Evolutionary conservation across 768 basidiomycete genomes (phyloP), one percentile per base, ranked within the genome.

Genomic region (Suillus sp.): DNA sequence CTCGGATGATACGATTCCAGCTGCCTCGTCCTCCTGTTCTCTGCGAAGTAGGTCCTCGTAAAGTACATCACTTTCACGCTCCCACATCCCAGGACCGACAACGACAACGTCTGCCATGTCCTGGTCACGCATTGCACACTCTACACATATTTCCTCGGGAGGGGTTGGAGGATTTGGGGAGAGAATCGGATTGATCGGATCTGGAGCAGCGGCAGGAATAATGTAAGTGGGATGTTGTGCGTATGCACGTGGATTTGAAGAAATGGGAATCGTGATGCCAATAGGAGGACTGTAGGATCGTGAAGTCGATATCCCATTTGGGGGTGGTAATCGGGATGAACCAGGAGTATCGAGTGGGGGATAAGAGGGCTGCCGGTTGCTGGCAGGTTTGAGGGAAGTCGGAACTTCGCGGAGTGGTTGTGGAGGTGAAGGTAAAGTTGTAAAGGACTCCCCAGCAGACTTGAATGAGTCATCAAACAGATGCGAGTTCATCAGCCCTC

Each of bases 101-200:
- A 97, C 97, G 74, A 92, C 85, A 30, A 99, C 94, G 74, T 97
- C 96, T 10, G 90, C 93, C 91, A 99, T 94, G 73, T 99, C 97
- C 72, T 96, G 87, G 75, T 99, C 97, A 37, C 97, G 89, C 96
- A 99, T 99, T 63, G 97, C 91, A 72, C 97, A 99, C 75, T 99
- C 97, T 40, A 97, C 81, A 69, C 96, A 99, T 35, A 98, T 79
- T 74, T 99, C 96, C 69, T 92, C 91, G 66, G 84, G 87, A 11
- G 77, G 79, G 5, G 70, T 71, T 34, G 76, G 85, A 27, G 81
- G 84, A 16, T 79, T 79, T 37, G 87, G 84, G 0, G 84, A 81
- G 69, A 85, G 87, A 4, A 87, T 81, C 3, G 89, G 83, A 65
- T 89, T 87, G 56, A 88, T 80, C 47, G 88, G 80, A 59, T 81